Percentiles rank a stretch among this genome's conserved stretches.
These are phyloP conservation scores for Macrolepiota dolichaula DNA, from an alignment of 768 basidiomycete genomes.

Conservation along the genomic window DNA sequence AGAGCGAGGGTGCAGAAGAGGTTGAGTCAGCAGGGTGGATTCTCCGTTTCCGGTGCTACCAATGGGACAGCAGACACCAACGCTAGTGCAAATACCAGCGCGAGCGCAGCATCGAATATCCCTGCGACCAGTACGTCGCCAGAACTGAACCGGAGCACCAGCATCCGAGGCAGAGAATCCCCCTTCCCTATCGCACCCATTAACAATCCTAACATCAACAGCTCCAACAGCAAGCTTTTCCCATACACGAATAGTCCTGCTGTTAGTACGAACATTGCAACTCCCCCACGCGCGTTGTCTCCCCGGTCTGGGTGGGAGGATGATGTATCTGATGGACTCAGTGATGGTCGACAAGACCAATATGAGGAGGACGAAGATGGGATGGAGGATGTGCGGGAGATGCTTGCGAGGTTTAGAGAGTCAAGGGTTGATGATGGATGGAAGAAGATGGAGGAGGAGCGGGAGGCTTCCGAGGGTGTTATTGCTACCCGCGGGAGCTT, in stretches of 20 bases:
- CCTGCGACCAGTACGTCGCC: not conserved
- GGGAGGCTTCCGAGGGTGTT: not conserved
- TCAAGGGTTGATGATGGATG: slow-evolving; percentile 6
- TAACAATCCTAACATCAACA: not conserved
- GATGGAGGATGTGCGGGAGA: slow-evolving; percentile 11
- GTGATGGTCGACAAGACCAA: not conserved
- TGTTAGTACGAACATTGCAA: not conserved
- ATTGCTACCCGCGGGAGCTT: slow-evolving; percentile 4
- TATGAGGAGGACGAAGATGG: not conserved
- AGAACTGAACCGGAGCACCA: not conserved
- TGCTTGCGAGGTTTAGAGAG: slow-evolving; percentile 13
- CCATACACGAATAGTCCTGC: not conserved
- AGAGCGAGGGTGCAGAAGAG: slow-evolving; percentile 9
- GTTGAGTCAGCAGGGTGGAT: slow-evolving; percentile 1
- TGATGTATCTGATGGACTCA: not conserved
- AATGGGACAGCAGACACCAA: not conserved
- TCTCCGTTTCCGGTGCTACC: not conserved
- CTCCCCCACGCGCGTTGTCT: not conserved
- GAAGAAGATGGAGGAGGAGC: not conserved
- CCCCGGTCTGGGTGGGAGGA: not conserved
- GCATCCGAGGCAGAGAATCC: slow-evolving; percentile 39
- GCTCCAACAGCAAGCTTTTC: not conserved
- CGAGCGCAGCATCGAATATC: not conserved
- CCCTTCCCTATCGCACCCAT: slow-evolving; percentile 47
- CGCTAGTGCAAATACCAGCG: not conserved